phyloP scores from a whole-genome alignment of 108 stramenopile genomes.

The Chaetoceros tenuissimus region DNA sequence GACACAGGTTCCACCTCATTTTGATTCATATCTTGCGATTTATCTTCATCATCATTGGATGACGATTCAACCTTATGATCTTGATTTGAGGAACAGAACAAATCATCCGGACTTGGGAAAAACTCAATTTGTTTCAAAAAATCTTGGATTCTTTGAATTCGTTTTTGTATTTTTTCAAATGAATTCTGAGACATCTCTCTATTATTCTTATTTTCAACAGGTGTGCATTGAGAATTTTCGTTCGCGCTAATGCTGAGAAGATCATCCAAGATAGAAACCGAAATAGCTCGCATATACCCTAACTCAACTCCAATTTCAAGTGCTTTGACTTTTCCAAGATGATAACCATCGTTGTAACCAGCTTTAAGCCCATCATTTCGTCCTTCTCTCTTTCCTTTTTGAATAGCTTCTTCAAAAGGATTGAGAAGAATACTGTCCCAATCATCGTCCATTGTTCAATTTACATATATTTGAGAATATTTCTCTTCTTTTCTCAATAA shows the following conservation, averaged over 20 bases:
- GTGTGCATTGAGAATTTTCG: neutral
- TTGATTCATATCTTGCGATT: conserved; percentile 1
- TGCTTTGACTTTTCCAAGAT: conserved; percentile 25
- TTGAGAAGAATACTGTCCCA: conserved; percentile 9
- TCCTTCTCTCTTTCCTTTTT: conserved; percentile 25
- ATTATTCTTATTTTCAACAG: neutral
- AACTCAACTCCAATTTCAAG: conserved; percentile 40
- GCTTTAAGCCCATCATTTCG: conserved; percentile 18
- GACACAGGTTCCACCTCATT: neutral
- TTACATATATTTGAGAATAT: too few relatives aligned
- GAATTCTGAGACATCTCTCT: neutral
- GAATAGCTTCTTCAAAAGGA: conserved; percentile 2
- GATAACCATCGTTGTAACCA: conserved; percentile 30
- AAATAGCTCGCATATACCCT: conserved; percentile 17
- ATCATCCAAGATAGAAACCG: neutral
- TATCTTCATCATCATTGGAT: neutral
- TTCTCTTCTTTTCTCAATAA: too few relatives aligned
- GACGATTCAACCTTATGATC: neutral
- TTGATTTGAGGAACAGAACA: conserved; percentile 6
- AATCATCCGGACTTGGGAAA: conserved; percentile 11
- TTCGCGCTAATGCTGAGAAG: neutral
- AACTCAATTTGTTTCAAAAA: conserved; percentile 13
- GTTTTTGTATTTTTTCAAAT: conserved; percentile 3
- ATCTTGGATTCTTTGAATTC: too few relatives aligned
- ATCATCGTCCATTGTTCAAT: too few relatives aligned